Base-by-base conservation (phyloP, 495 filamentous ascomycete genomes). In the Articulospora tetracladia region DNA sequence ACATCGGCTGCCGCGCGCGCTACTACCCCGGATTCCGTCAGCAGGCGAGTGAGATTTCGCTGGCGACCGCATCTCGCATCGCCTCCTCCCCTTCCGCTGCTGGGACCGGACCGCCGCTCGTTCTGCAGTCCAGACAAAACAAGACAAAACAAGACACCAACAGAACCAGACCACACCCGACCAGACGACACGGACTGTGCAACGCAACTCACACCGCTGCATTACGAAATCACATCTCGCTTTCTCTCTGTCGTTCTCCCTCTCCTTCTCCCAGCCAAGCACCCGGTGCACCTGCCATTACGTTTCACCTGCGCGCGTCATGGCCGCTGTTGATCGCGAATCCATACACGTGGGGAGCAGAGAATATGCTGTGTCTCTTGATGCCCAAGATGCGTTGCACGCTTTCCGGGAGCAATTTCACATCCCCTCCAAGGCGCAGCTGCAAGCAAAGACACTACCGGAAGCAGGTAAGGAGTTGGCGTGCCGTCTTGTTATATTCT, bases 391-490 rank as follows among this genome's bases (percentile, higher is more conserved):
- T 72, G 69, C 77, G 24, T 79, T 98, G 52, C 73, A 74, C 26
- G 74, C 81, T 28, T 82, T 93, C 32, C 84, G 90, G 26, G 69
- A 80, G 20, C 88, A 96, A 68, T 98, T 97, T 69, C 79, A 89
- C 44, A 89, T 97, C 61, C 94, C 94, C 15, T 87, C 89, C 20
- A 90, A 86, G 70, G 79, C 78, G 20, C 88, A 94, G 66, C 74
- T 97, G 58, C 86, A 85, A 67, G 84, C 88, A 57, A 87, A 82
- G 55, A 81, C 71, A 3, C 67, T 92, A 41, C 72, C 74, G 6
- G 53, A 66, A 53, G 59, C 62, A 57, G 63, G 63, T 68, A 65
- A 59, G 53, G 56, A 24, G 19, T 26, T n/a, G n/a, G 51, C 23
- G 15, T 53, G 17, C 2, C 34, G 25, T 30, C 13, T 20, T 11